A percentile compares a stretch with the other conserved stretches of the same genome.
phyloP scores from a whole-genome alignment of 2,329 filamentous ascomycete genomes.

The Plenodomus biglobosus region DNA sequence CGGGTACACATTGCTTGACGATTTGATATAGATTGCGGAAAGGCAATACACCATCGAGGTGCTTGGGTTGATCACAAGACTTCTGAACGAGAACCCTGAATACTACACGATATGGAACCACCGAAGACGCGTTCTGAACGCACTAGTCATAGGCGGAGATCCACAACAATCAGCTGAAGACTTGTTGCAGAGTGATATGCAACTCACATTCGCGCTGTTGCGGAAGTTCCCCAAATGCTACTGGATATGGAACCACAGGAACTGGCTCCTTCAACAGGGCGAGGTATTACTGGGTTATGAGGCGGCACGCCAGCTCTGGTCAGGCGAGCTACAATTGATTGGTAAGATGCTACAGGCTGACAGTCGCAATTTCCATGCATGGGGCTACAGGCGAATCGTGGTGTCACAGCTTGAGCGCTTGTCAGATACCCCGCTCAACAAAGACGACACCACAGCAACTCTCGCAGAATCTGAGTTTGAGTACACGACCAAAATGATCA shows the following conservation, averaged over 20 bases:
- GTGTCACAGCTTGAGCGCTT: constrained; percentile 72
- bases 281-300: constrained; percentile 62
- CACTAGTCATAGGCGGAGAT: constrained; percentile 53
- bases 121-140: constrained; percentile 70
- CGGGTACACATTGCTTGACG: background rate
- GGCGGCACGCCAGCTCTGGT: constrained; percentile 70
- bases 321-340: constrained; percentile 77
- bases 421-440: background rate
- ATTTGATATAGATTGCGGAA: constrained; percentile 44
- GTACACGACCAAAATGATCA: constrained; percentile 89
- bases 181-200: constrained; percentile 71
- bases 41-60: constrained; percentile 57
- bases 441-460: constrained; percentile 44
- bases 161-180: constrained; percentile 45
- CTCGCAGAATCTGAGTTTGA: constrained; percentile 80
- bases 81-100: constrained; percentile 77
- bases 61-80: constrained; percentile 69
- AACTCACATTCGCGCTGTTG: constrained; percentile 81
- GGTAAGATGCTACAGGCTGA: constrained; percentile 87
- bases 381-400: constrained; percentile 83
- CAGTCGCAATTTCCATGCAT: constrained; percentile 92
- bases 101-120: constrained; percentile 93
- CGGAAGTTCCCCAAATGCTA: constrained; percentile 93
- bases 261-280: constrained; percentile 78
- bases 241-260: constrained; percentile 97